Percentiles rank a stretch among this genome's conserved stretches.
phyloP scores from a whole-genome alignment of 78 protist genomes.

The Pelomyxa schiedti region DNA sequence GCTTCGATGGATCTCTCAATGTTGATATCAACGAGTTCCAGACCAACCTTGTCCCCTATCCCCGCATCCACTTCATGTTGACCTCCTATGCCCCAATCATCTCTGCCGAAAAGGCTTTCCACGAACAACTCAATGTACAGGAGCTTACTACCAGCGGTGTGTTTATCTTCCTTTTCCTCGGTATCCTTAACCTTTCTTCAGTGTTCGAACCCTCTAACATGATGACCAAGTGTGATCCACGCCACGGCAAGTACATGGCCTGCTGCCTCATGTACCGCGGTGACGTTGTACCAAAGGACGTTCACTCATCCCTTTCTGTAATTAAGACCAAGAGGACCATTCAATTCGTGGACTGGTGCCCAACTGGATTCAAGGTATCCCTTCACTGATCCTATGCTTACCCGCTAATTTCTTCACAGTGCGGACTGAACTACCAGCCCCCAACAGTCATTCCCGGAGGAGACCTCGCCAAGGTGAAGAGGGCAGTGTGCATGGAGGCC shows the following conservation, averaged over 20 bases:
- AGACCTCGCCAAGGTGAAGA: slow-evolving; percentile 67
- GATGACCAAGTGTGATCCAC: slow-evolving; percentile 89
- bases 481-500: slow-evolving; percentile 76
- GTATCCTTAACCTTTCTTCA: too few relatives aligned
- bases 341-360: slow-evolving; percentile 92
- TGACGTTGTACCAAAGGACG: slow-evolving; percentile 77
- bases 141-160: slow-evolving; percentile 77
- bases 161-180: too few relatives aligned
- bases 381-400: too few relatives aligned
- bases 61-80: slow-evolving; percentile 76
- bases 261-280: slow-evolving; percentile 89
- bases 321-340: slow-evolving; percentile 82
- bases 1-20: slow-evolving; percentile 86
- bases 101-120: slow-evolving; percentile 76
- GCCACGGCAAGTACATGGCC: slow-evolving; percentile 88
- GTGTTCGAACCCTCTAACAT: slow-evolving; percentile 74
- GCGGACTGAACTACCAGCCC: slow-evolving; percentile 82
- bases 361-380: slow-evolving; percentile 93
- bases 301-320: slow-evolving; percentile 62
- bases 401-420: too few relatives aligned
- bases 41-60: slow-evolving; percentile 85
- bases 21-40: slow-evolving; percentile 75
- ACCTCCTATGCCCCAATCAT: slow-evolving; percentile 73
- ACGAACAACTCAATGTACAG: slow-evolving; percentile 65
- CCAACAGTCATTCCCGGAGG: slow-evolving; percentile 70